Evolutionary conservation across 345 rosid genomes (phyloP).

Genomic region (Rhizophora mangle): DNA sequence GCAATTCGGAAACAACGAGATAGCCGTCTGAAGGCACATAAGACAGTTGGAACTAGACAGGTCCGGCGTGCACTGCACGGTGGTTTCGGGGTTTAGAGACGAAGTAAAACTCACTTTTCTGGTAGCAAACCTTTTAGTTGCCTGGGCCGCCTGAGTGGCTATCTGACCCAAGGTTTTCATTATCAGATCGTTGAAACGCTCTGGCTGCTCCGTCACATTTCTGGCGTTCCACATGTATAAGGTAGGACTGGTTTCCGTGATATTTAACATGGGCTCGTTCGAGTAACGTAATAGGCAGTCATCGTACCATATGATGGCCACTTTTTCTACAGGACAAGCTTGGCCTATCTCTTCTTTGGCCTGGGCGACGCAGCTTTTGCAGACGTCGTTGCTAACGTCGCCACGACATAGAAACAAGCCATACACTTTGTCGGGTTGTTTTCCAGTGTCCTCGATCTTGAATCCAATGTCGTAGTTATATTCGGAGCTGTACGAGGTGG

Average conservation of each 20-base stretch:
- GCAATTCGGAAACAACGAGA: no score
- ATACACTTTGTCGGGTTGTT: constrained; percentile 6
- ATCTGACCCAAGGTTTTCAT: no score
- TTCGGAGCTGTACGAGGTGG: neutral
- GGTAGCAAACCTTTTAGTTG: no score
- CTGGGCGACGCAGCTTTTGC: constrained; percentile 13
- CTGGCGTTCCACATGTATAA: neutral
- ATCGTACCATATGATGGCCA: constrained; percentile 32
- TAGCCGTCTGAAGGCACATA: no score
- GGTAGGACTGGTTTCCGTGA: neutral
- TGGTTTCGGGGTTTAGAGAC: no score
- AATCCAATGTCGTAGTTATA: neutral
- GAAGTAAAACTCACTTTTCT: no score
- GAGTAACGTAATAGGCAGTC: constrained; percentile 36
- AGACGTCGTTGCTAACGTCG: neutral
- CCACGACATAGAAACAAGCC: constrained; percentile 18
- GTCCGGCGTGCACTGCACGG: no score
- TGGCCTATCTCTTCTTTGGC: neutral
- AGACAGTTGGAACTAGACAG: no score
- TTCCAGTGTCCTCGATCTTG: neutral
- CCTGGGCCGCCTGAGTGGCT: no score
- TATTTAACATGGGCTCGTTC: constrained; percentile 5
- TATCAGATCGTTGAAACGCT: no score
- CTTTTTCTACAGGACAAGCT: constrained; percentile 22
- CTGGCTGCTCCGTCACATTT: no score